phyloP scores from a whole-genome alignment of 1,284 basidiomycete species.

The Psilocybe mexicana region DNA sequence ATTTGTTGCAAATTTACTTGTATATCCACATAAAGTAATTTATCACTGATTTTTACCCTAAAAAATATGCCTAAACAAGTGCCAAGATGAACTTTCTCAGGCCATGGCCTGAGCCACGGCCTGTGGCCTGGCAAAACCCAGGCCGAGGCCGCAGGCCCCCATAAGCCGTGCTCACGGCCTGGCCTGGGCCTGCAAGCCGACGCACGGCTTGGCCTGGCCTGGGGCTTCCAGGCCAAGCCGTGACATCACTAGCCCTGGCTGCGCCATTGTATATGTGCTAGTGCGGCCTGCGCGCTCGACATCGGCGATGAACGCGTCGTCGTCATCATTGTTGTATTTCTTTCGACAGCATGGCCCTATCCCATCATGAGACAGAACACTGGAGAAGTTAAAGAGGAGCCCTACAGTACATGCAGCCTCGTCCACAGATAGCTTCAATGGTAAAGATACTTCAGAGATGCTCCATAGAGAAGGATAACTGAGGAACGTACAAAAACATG shows the following conservation, averaged over 20 bases:
- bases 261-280: background rate
- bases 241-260: background rate
- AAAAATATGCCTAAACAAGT: too few relatives aligned
- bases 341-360: constrained; percentile 8
- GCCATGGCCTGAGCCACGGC: too few relatives aligned
- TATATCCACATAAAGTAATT: too few relatives aligned
- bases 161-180: too few relatives aligned
- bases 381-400: background rate
- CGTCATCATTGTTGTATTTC: constrained; percentile 18
- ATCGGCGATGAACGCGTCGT: background rate
- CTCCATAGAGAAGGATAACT: background rate
- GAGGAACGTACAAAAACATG: constrained; percentile 21
- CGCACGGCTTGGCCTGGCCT: too few relatives aligned
- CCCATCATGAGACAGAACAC: background rate
- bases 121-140: too few relatives aligned
- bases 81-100: too few relatives aligned
- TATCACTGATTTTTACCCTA: too few relatives aligned
- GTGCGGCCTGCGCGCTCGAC: background rate
- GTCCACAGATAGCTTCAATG: constrained; percentile 12
- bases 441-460: background rate
- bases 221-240: too few relatives aligned
- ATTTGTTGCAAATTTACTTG: too few relatives aligned
- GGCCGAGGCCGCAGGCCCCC: too few relatives aligned
- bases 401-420: constrained; percentile 9
- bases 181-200: too few relatives aligned